A percentile compares a stretch with the other conserved stretches of the same genome.
Conservation (phyloP, 2,329 filamentous ascomycete genomes). For the Cladosporium sp. region DNA sequence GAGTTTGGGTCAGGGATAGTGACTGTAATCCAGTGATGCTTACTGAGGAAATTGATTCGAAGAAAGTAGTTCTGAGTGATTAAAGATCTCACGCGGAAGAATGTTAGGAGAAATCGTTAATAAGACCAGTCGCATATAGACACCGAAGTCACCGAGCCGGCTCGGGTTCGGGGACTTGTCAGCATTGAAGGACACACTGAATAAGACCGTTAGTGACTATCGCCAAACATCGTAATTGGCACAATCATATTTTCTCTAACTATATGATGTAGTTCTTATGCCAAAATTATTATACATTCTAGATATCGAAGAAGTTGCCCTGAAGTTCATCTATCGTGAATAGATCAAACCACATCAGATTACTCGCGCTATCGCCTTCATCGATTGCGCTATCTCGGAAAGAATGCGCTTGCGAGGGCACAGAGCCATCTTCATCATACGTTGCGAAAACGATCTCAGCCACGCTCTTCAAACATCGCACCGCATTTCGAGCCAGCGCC, state of each 20-base stretch:
- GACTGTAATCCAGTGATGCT: neutral
- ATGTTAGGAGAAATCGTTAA: neutral
- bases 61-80: neutral
- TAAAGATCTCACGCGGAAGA: neutral
- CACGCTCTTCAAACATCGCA: slow-evolving; percentile 72
- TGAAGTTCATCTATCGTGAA: neutral
- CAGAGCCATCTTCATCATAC: neutral
- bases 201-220: neutral
- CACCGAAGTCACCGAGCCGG: neutral
- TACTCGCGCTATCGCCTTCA: neutral
- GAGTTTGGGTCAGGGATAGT: neutral
- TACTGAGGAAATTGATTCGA: neutral
- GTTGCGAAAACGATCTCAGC: slow-evolving; percentile 61
- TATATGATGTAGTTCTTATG: neutral
- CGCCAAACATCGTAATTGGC: neutral
- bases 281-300: neutral
- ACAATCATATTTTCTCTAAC: neutral
- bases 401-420: neutral
- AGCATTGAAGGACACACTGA: neutral
- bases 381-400: slow-evolving; percentile 9
- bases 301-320: neutral
- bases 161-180: neutral
- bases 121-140: neutral
- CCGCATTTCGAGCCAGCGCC: slow-evolving; percentile 69
- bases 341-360: slow-evolving; percentile 12